A percentile compares a stretch with the other conserved stretches of the same genome.
phyloP scores from a whole-genome alignment of 2,329 filamentous ascomycete genomes.

The Pseudocercospora macadamiae region DNA sequence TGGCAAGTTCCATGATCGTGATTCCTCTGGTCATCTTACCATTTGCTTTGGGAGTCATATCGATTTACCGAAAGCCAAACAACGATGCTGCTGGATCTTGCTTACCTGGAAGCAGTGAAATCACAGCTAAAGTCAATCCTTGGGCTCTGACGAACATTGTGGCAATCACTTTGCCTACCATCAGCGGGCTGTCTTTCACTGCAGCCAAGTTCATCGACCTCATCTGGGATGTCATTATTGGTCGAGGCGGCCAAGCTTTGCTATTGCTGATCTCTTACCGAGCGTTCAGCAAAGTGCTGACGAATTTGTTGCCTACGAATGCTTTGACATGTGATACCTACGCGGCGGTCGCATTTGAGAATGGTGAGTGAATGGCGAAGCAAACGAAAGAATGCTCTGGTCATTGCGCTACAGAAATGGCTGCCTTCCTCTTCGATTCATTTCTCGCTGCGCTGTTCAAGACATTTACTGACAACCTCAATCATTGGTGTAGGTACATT shows the following conservation, averaged over 20 bases:
- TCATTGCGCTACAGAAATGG: too few relatives aligned
- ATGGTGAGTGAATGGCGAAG: too few relatives aligned
- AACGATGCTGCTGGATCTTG: constrained; percentile 1
- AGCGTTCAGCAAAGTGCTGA: constrained; percentile 1
- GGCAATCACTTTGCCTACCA: background rate
- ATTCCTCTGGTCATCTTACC: background rate
- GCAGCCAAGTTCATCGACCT: constrained; percentile 15
- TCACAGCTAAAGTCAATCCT: background rate
- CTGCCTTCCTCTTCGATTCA: too few relatives aligned
- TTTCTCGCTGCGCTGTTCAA: too few relatives aligned
- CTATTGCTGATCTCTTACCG: constrained; percentile 2
- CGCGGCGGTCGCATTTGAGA: constrained; percentile 3
- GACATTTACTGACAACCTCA: too few relatives aligned
- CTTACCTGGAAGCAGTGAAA: background rate
- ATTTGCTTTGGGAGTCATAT: background rate
- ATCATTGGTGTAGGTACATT: too few relatives aligned
- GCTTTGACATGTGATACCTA: constrained; percentile 7
- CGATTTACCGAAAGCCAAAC: background rate
- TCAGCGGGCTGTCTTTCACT: constrained; percentile 6
- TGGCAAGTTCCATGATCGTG: background rate
- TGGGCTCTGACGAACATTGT: background rate
- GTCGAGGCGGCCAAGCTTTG: constrained; percentile 12
- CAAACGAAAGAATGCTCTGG: too few relatives aligned
- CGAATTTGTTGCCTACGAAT: background rate
- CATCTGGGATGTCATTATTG: constrained; percentile 13